Evolutionary conservation across 441 rosid species (phyloP).

Genomic region (Corymbia citriodora): DNA sequence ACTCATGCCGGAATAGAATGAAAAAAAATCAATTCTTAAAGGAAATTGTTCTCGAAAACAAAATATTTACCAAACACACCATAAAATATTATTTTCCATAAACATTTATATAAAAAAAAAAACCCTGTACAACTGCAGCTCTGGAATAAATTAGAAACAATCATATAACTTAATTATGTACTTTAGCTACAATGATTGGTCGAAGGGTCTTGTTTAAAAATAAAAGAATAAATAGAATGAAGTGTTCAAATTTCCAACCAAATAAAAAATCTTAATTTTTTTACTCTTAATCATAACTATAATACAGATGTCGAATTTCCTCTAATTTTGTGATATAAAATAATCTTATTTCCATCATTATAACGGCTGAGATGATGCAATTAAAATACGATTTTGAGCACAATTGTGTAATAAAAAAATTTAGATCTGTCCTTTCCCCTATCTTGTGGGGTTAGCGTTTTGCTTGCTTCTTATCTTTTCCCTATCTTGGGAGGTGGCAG

Average conservation of each 20-base stretch:
- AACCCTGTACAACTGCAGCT: not conserved
- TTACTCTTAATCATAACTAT: not conserved
- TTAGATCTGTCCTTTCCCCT: not conserved
- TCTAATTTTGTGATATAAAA: not conserved
- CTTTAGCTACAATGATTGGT: not conserved
- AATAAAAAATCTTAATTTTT: too few species aligned
- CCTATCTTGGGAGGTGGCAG: not conserved
- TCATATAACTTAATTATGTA: not conserved
- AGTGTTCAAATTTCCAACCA: not conserved
- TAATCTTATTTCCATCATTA: not conserved
- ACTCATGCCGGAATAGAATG: too few species aligned
- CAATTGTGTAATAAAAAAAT: too few species aligned
- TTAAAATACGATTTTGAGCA: not conserved
- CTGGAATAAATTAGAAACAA: not conserved
- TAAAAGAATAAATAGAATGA: not conserved
- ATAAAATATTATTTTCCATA: not conserved
- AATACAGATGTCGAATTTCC: not conserved
- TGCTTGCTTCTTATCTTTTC: not conserved
- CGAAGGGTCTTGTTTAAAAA: not conserved
- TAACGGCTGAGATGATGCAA: not conserved
- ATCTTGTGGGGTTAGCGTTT: not conserved
- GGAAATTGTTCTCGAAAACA: too few species aligned
- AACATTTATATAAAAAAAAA: not conserved
- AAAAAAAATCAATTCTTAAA: too few species aligned
- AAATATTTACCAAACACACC: too few species aligned